Evolutionary conservation across 2,329 filamentous ascomycete genomes (phyloP).

Genomic region (Verticillium longisporum): DNA sequence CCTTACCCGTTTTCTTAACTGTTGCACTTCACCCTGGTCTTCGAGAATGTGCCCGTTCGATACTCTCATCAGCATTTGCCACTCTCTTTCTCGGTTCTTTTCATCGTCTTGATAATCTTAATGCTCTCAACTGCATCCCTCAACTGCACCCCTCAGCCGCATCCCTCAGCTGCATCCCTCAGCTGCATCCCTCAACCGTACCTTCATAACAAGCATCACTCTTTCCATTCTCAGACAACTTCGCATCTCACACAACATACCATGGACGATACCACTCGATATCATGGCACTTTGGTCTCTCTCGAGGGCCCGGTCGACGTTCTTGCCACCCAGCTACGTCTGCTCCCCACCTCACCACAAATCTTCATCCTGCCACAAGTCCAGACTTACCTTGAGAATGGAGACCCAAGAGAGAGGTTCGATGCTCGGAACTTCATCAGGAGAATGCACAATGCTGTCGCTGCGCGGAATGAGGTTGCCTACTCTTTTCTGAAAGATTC

Average conservation of each 20-base stretch:
- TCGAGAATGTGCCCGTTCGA: too few relatives aligned
- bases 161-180: not conserved
- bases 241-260: not conserved
- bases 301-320: conserved; percentile 51
- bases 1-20: too few relatives aligned
- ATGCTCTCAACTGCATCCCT: not conserved
- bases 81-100: too few relatives aligned
- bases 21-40: too few relatives aligned
- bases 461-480: conserved; percentile 40
- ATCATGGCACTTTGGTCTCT: conserved; percentile 47
- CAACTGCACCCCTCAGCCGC: not conserved
- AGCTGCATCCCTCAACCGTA: not conserved
- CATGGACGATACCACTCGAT: conserved; percentile 12
- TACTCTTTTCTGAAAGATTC: conserved; percentile 42
- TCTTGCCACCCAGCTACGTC: conserved; percentile 51
- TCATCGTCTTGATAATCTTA: too few relatives aligned
- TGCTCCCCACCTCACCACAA: conserved; percentile 52
- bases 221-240: not conserved
- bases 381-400: conserved; percentile 35
- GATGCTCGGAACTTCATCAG: conserved; percentile 32
- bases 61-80: too few relatives aligned
- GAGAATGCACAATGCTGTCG: conserved; percentile 42
- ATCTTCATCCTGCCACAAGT: conserved; percentile 49
- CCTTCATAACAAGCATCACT: not conserved
- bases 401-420: conserved; percentile 18